A percentile compares a stretch with the other conserved stretches of the same genome.
These are phyloP conservation scores for Irpex sp. DNA, from an alignment of 1,284 basidiomycete genomes.

Conservation along the genomic window DNA sequence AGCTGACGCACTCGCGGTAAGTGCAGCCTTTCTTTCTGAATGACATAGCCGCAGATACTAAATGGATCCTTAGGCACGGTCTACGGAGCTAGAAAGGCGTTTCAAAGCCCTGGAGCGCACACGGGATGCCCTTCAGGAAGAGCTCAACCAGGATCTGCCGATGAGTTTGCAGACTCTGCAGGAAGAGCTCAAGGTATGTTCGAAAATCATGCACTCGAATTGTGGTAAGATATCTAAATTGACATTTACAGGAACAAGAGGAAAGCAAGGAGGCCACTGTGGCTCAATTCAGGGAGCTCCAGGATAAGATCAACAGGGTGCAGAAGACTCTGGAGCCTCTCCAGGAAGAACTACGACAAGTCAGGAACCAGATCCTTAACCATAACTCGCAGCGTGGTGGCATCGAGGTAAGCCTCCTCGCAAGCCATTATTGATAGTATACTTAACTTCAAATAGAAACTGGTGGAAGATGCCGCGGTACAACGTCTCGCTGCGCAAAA, in stretches of 20 bases:
- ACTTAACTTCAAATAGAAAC: conserved; percentile 21
- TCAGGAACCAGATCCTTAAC: conserved; percentile 46
- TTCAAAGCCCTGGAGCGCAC: conserved; percentile 21
- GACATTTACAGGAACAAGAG: conserved; percentile 46
- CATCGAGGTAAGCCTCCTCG: conserved; percentile 36
- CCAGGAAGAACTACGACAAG: conserved; percentile 37
- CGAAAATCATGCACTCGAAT: too few species aligned
- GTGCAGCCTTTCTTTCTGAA: too few species aligned
- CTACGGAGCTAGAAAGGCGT: neutral
- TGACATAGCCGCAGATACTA: neutral
- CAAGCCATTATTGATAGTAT: neutral
- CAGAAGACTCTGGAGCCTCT: conserved; percentile 40
- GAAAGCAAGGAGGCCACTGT: conserved; percentile 46
- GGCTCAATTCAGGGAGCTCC: conserved; percentile 46
- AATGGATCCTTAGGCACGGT: neutral
- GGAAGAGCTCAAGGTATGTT: conserved; percentile 45
- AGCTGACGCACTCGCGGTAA: too few species aligned
- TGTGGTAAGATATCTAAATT: neutral
- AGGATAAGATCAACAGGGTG: conserved; percentile 36
- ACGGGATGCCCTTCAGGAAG: conserved; percentile 45
- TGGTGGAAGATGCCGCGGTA: conserved; percentile 42
- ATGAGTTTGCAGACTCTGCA: conserved; percentile 67
- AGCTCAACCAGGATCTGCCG: conserved; percentile 73
- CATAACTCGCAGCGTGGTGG: conserved; percentile 37
- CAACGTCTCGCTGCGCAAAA: conserved; percentile 46